Percentiles rank a stretch among this genome's conserved stretches.
Conservation (phyloP, 371 early-diverging fungal species). For the Saksenaea vasiformis region DNA sequence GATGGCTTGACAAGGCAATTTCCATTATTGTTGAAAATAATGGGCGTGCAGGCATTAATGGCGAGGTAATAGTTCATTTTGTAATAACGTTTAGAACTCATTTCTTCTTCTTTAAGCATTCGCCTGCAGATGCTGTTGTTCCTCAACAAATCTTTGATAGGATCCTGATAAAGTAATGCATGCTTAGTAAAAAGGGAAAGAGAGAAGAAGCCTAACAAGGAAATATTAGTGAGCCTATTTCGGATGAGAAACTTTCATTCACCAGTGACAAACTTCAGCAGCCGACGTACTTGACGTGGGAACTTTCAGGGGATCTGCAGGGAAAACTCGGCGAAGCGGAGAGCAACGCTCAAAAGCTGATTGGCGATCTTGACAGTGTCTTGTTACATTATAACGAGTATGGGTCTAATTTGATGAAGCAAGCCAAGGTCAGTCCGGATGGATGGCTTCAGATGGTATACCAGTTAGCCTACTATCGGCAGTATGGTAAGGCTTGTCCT, state of each 20-base stretch:
- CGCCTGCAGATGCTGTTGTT: constrained; percentile 91
- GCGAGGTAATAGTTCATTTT: constrained; percentile 63
- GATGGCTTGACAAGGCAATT: constrained; percentile 96
- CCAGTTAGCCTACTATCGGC: constrained; percentile 81
- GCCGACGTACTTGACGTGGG: constrained; percentile 18
- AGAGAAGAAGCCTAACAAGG: neutral
- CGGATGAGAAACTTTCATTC: neutral
- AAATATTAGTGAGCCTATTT: neutral
- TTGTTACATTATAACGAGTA: constrained; percentile 71
- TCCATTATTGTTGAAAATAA: constrained; percentile 83
- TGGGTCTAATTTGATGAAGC: constrained; percentile 85
- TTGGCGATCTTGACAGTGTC: constrained; percentile 71
- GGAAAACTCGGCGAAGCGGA: constrained; percentile 58
- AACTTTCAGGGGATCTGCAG: constrained; percentile 10
- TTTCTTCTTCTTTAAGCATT: constrained; percentile 54
- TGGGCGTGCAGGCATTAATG: constrained; percentile 92
- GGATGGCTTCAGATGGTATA: constrained; percentile 89
- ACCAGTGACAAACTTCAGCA: neutral
- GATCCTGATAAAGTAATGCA: constrained; percentile 53
- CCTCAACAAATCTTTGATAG: constrained; percentile 78
- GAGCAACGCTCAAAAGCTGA: constrained; percentile 60
- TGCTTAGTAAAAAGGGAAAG: neutral
- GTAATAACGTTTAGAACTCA: neutral
- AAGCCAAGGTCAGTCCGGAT: constrained; percentile 73
- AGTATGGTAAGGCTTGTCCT: constrained; percentile 66